Percentiles rank a stretch among this genome's conserved stretches.
Conservation (phyloP, 2,329 filamentous ascomycete species). For the Teratosphaeria nubilosa region DNA sequence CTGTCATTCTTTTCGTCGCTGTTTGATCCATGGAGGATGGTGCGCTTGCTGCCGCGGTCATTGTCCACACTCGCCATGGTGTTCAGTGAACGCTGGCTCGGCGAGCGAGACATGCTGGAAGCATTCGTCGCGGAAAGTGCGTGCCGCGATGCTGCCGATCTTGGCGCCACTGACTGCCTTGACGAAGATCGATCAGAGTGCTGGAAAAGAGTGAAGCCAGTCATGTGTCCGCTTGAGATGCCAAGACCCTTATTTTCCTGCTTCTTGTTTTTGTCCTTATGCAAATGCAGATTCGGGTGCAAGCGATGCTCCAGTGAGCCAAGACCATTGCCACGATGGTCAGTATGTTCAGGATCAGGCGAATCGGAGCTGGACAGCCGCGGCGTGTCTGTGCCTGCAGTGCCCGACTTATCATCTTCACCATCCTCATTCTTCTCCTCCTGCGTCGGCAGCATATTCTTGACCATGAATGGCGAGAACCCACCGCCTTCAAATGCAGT, state of each 20-base stretch:
- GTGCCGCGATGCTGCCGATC: slow-evolving; percentile 14
- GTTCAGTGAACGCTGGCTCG: slow-evolving; percentile 22
- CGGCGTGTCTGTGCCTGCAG: slow-evolving; percentile 1
- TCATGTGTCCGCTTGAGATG: slow-evolving; percentile 16
- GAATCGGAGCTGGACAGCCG: slow-evolving; percentile 1
- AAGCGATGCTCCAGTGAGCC: slow-evolving; percentile 74
- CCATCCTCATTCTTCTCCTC: slow-evolving; percentile 39
- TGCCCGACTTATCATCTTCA: slow-evolving; percentile 30
- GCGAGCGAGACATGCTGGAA: slow-evolving; percentile 18
- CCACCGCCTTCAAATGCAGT: slow-evolving; percentile 40
- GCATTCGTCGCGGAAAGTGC: slow-evolving; percentile 16
- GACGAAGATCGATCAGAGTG: slow-evolving; percentile 23
- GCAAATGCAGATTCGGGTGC: slow-evolving; percentile 63
- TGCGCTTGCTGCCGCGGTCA: slow-evolving; percentile 26
- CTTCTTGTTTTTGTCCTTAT: slow-evolving; percentile 23
- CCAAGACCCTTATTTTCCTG: slow-evolving; percentile 23
- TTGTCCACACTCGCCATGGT: slow-evolving; percentile 16
- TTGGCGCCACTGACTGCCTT: slow-evolving; percentile 5
- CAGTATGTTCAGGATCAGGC: slow-evolving; percentile 28
- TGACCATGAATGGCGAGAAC: slow-evolving; percentile 53
- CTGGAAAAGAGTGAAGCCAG: slow-evolving; percentile 36
- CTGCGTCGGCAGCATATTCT: slow-evolving; percentile 38
- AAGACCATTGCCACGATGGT: slow-evolving; percentile 53
- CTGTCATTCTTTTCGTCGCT: slow-evolving; percentile 16
- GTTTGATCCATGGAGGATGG: slow-evolving; percentile 13